phyloP scores from a whole-genome alignment of 2,329 filamentous ascomycete genomes.

The Pseudogymnoascus sp. region DNA sequence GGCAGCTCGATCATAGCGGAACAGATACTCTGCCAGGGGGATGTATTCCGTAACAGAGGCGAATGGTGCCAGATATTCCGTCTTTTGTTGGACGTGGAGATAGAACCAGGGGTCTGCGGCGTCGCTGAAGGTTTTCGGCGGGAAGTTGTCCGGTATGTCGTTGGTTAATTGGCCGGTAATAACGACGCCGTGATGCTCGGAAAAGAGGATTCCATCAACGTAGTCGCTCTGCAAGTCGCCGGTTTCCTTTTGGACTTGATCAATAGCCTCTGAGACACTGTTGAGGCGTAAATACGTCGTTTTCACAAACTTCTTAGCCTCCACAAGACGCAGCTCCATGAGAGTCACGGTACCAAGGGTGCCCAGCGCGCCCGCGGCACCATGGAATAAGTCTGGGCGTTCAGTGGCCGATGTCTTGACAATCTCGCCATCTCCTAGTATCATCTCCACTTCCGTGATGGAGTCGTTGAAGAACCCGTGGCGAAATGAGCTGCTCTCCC shows the following conservation, averaged over 20 bases:
- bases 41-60: constrained; percentile 28
- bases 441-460: constrained; percentile 52
- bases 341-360: constrained; percentile 52
- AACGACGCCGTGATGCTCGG: constrained; percentile 39
- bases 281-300: constrained; percentile 42
- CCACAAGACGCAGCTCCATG: constrained; percentile 46
- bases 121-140: constrained; percentile 20
- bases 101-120: constrained; percentile 50
- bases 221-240: constrained; percentile 36
- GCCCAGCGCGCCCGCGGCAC: constrained; percentile 49
- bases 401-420: constrained; percentile 38
- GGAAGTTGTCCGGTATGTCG: constrained; percentile 17
- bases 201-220: constrained; percentile 48
- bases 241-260: constrained; percentile 27
- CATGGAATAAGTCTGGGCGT: constrained; percentile 47
- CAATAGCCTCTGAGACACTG: constrained; percentile 34
- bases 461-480: constrained; percentile 38
- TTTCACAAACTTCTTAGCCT: constrained; percentile 45
- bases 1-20: constrained; percentile 40
- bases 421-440: constrained; percentile 48
- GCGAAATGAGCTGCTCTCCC: constrained; percentile 54
- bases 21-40: constrained; percentile 41
- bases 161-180: constrained; percentile 43
- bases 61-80: constrained; percentile 6
- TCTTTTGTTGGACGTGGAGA: constrained; percentile 39